phyloP scores from a whole-genome alignment of 2,329 filamentous ascomycete genomes.

The Colletotrichum viniferum region DNA sequence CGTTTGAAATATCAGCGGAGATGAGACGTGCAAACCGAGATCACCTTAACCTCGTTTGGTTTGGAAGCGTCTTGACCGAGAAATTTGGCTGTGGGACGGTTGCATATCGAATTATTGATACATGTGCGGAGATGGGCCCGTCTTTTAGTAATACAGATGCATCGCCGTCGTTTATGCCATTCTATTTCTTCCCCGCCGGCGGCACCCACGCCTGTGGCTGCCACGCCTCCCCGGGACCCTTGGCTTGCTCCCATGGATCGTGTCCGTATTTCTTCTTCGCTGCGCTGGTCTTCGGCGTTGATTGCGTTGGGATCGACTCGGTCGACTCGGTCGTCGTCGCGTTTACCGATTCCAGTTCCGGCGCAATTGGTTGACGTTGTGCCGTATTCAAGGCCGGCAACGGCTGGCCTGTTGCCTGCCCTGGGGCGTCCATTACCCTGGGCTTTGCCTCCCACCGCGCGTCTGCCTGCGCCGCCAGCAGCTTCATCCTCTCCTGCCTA shows the following conservation, averaged over 20 bases:
- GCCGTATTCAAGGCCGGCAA: slow-evolving; percentile 29
- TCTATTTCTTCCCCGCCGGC: slow-evolving; percentile 36
- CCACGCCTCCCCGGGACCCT: slow-evolving; percentile 67
- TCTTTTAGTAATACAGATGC: slow-evolving; percentile 8
- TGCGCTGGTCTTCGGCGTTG: background rate
- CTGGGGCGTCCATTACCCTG: slow-evolving; percentile 47
- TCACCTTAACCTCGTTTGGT: background rate
- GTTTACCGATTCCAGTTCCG: slow-evolving; percentile 9
- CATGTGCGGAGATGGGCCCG: background rate
- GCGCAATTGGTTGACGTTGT: slow-evolving; percentile 13
- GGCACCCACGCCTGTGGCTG: slow-evolving; percentile 69
- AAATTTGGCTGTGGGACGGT: background rate
- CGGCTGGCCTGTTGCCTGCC: slow-evolving; percentile 28
- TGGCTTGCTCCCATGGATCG: slow-evolving; percentile 65
- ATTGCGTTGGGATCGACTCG: background rate
- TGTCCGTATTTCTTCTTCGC: slow-evolving; percentile 25
- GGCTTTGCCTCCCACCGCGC: slow-evolving; percentile 67
- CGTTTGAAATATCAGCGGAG: background rate
- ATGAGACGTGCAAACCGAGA: background rate
- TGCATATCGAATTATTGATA: background rate
- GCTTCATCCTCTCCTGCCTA: slow-evolving; percentile 57
- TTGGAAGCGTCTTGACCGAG: background rate
- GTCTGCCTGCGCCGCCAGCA: slow-evolving; percentile 65
- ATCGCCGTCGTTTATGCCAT: background rate
- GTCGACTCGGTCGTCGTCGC: background rate